These are phyloP conservation scores for Exophiala bonariae DNA, from an alignment of 2,329 filamentous ascomycete species.

Conservation along the genomic window DNA sequence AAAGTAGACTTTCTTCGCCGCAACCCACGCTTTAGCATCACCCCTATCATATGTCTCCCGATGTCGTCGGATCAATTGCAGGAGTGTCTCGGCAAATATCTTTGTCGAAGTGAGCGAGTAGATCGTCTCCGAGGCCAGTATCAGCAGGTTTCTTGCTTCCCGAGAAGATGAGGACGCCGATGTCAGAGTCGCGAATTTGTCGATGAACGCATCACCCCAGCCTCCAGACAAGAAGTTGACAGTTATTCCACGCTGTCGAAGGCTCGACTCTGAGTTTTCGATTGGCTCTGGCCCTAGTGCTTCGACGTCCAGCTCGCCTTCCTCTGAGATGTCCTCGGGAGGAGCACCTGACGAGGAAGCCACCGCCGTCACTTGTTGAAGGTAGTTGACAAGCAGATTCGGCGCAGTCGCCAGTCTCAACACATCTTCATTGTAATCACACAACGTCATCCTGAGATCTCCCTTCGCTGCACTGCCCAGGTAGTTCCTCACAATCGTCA, in stretches of 20 bases:
- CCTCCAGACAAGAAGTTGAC: slow-evolving; percentile 60
- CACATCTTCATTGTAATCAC: slow-evolving; percentile 63
- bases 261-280: slow-evolving; percentile 47
- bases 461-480: slow-evolving; percentile 35
- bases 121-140: slow-evolving; percentile 66
- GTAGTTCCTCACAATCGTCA: slow-evolving; percentile 55
- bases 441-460: slow-evolving; percentile 53
- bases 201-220: slow-evolving; percentile 52
- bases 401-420: slow-evolving; percentile 61
- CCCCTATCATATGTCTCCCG: slow-evolving; percentile 1
- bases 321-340: slow-evolving; percentile 32
- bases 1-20: slow-evolving; percentile 67
- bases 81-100: slow-evolving; percentile 57
- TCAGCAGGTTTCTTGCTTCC: slow-evolving; percentile 30
- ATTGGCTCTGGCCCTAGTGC: slow-evolving; percentile 44
- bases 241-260: slow-evolving; percentile 45
- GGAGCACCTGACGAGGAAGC: background rate
- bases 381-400: slow-evolving; percentile 61
- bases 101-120: slow-evolving; percentile 57
- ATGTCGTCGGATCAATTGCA: slow-evolving; percentile 47
- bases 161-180: slow-evolving; percentile 2
- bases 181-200: slow-evolving; percentile 38
- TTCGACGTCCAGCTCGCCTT: slow-evolving; percentile 38
- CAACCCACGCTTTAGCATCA: slow-evolving; percentile 53
- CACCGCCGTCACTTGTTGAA: slow-evolving; percentile 22